Evolutionary conservation across 1,139 yeast species (phyloP), one percentile per base, ranked within the genome.

Genomic region (Kodamaea ohmeri): DNA sequence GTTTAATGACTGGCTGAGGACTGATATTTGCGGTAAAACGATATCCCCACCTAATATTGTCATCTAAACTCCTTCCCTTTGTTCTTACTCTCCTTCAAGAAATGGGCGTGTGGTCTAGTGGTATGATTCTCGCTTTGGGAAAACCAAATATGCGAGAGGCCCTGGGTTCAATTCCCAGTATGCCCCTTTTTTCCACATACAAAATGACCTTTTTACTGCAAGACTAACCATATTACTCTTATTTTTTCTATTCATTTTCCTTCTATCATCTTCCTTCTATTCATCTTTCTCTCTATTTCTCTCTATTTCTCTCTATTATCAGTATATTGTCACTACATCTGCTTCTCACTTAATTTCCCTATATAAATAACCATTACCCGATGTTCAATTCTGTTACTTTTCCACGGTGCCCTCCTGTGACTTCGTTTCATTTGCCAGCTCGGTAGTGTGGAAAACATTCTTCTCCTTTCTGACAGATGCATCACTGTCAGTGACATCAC

Each of bases 151-250:
- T 56, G 61, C 57, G 60, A 55, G 60, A 56, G 60, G 61, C 59
- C 61, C 61, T 54, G 61, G 61, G 61, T 57, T 57, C 61, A 55
- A 56, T 54, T 57, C 61, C 61, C 61, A 55, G 61, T 51, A 47
- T 52, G 60, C 60, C 61, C 60, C 60, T 25, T 24, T 34, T 28
- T 33, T 39, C n/a, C n/a, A n/a, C n/a, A n/a, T n/a, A n/a, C n/a
- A n/a, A 24, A 9, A 24, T 26, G 6, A 26, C 5, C 8, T 26
- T 26, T 26, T 11, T 7, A 11, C 24, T 11, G 11, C 24, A 11
- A 20, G 24, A 7, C 11, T 20, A 7, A 20, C 11, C 11, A 20
- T 20, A 11, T 7, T 20, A 20, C 24, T 20, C 24, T 20, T 20
- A 20, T 20, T 7, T 20, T 11, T 7, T 7, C 24, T 11, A 20